These are phyloP conservation scores for Corymbia maculata DNA, from an alignment of 345 rosid species.

Conservation along the genomic window DNA sequence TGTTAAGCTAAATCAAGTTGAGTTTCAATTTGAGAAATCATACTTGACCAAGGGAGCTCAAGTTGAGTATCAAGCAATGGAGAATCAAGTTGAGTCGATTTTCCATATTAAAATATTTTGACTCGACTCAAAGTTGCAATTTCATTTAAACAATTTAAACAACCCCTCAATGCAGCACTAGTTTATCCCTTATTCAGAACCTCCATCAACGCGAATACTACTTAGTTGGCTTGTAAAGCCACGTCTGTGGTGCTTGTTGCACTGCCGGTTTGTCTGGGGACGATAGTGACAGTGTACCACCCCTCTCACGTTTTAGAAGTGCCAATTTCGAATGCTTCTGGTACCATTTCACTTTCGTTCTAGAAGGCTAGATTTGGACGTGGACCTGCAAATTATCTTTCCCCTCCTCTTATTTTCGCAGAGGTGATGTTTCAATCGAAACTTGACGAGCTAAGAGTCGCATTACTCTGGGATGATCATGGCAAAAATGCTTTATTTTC, in stretches of 20 bases:
- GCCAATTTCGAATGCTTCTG: not conserved
- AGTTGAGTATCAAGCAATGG: no score
- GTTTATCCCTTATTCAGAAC: no score
- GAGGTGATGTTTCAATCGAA: not conserved
- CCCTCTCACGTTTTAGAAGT: not conserved
- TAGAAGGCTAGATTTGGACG: not conserved
- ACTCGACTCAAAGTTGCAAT: no score
- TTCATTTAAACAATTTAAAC: no score
- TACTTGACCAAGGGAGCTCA: no score
- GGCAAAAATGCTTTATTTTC: not conserved
- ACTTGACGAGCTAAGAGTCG: not conserved
- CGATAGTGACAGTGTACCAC: not conserved
- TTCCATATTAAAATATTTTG: no score
- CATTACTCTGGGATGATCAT: not conserved
- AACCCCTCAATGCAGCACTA: no score
- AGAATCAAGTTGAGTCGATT: no score
- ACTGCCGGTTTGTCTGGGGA: not conserved
- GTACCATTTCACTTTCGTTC: not conserved
- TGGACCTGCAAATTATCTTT: not conserved
- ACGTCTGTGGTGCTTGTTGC: not conserved
- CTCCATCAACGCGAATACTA: not conserved
- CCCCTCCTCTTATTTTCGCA: not conserved
- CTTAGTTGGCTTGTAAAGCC: not conserved
- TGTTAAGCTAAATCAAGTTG: no score
- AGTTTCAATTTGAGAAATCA: no score